Percentiles rank a stretch among this genome's conserved stretches.
These are phyloP conservation scores for Microdochium bolleyi DNA, from an alignment of 2,329 filamentous ascomycete species.

Conservation along the genomic window DNA sequence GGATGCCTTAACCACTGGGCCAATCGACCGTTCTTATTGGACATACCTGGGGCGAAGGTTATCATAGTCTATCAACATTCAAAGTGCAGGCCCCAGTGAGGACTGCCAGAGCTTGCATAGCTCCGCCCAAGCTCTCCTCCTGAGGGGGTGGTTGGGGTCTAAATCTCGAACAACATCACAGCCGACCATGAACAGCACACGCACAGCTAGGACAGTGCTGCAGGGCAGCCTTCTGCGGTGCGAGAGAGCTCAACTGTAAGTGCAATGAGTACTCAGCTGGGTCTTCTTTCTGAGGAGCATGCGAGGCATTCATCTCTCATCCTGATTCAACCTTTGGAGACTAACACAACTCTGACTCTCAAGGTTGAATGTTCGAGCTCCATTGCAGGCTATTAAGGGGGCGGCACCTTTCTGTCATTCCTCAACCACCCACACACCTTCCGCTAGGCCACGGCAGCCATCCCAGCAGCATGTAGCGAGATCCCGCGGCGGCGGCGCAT, in stretches of 20 bases:
- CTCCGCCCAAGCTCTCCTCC: background rate
- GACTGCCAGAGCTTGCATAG: background rate
- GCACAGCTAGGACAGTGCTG: no score
- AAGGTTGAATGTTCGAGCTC: background rate
- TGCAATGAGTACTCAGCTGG: no score
- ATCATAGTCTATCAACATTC: background rate
- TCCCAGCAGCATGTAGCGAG: background rate
- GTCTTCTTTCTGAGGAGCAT: no score
- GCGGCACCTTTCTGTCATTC: background rate
- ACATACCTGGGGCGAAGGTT: background rate
- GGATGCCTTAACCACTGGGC: constrained; percentile 31
- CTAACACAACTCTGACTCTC: background rate
- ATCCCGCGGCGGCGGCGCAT: background rate
- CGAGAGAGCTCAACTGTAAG: no score
- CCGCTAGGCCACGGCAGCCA: background rate
- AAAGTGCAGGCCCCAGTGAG: background rate
- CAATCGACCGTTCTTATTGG: constrained; percentile 17
- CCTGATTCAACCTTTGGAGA: no score
- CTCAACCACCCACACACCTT: background rate
- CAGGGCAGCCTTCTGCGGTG: no score
- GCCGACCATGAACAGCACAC: background rate
- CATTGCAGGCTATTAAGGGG: background rate
- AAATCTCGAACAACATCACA: background rate
- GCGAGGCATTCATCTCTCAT: no score
- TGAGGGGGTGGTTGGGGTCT: background rate